These are phyloP conservation scores for Pichia inconspicua DNA, from an alignment of 1,139 yeast genomes.

Conservation along the genomic window DNA sequence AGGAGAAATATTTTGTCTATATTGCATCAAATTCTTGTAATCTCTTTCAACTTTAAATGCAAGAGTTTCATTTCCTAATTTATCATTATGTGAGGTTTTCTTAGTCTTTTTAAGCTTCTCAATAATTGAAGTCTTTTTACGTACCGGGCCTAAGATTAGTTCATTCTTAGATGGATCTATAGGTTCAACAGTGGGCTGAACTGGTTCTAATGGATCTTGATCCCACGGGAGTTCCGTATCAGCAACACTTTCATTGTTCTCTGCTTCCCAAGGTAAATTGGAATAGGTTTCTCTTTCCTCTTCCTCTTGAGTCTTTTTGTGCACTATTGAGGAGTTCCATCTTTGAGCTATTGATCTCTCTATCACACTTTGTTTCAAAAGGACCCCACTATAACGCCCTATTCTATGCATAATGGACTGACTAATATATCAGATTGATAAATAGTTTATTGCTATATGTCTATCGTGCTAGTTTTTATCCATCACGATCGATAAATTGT, in stretches of 20 bases:
- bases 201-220: neutral
- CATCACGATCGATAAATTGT: neutral
- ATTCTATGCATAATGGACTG: neutral
- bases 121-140: conserved; percentile 11
- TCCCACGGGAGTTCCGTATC: neutral
- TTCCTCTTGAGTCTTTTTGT: neutral
- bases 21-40: conserved; percentile 28
- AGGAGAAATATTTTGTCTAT: conserved; percentile 25
- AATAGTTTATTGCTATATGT: neutral
- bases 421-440: too few species aligned
- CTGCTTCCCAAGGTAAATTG: conserved; percentile 4
- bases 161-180: conserved; percentile 13
- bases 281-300: neutral
- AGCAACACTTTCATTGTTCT: neutral
- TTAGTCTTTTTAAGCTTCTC: conserved; percentile 6
- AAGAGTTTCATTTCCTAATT: neutral
- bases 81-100: conserved; percentile 1
- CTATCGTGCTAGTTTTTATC: neutral
- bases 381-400: neutral
- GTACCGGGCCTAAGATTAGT: conserved; percentile 20
- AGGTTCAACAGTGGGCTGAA: neutral
- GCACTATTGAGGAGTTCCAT: neutral
- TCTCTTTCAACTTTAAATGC: conserved; percentile 24
- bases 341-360: neutral
- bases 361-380: neutral